These are phyloP conservation scores for Sphagnum magellanicum DNA, from an alignment of 228 moss, liverwort and hornwort genomes.

Conservation along the genomic window DNA sequence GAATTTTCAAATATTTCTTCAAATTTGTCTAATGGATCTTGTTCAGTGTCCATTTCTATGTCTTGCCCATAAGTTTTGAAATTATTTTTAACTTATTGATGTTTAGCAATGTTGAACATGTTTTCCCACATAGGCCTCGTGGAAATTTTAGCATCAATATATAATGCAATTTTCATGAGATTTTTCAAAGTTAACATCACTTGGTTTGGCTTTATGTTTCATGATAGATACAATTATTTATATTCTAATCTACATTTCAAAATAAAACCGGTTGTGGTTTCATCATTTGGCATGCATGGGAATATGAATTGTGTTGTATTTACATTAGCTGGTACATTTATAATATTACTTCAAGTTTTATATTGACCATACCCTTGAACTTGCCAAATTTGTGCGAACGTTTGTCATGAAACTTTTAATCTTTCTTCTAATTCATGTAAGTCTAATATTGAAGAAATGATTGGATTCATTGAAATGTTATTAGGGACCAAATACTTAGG, in stretches of 20 bases:
- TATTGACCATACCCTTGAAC: not conserved
- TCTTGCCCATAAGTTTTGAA: not conserved
- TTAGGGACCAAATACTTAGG: too few relatives aligned
- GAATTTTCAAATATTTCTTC: not conserved
- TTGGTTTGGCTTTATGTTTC: not conserved
- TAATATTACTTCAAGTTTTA: not conserved
- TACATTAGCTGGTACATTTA: not conserved
- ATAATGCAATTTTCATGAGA: not conserved
- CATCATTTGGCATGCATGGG: not conserved
- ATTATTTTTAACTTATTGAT: not conserved
- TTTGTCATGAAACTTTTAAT: not conserved
- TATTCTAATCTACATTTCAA: not conserved
- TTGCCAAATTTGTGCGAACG: not conserved
- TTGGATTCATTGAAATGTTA: too few relatives aligned
- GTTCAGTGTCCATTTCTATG: too few relatives aligned
- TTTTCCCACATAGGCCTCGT: not conserved
- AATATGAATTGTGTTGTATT: not conserved
- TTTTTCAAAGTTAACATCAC: not conserved
- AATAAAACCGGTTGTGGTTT: not conserved
- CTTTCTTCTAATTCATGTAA: not conserved
- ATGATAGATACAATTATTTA: not conserved
- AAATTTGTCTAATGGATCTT: not conserved
- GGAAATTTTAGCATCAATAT: not conserved
- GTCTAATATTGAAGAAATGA: too few relatives aligned
- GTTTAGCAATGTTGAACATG: not conserved